Conservation (phyloP, 768 basidiomycete genomes). For the Amanita pseudoporphyria region DNA sequence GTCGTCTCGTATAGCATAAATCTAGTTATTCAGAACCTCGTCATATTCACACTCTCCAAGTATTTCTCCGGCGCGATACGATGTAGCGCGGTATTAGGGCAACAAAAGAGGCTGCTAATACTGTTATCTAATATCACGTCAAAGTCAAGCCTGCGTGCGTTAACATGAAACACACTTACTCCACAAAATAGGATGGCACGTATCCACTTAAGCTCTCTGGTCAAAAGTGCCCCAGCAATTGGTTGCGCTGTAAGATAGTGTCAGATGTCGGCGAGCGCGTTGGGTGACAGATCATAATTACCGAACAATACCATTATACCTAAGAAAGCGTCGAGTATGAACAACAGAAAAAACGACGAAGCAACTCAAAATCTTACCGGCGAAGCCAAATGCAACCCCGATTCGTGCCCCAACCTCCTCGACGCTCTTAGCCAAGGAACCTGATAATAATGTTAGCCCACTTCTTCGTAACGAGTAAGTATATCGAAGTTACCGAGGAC, state of each 20-base stretch:
- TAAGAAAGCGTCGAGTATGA: not conserved
- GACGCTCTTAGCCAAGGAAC: constrained; percentile 27
- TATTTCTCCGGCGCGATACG: not conserved
- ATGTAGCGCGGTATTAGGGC: not conserved
- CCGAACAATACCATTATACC: constrained; percentile 26
- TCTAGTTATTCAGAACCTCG: not conserved
- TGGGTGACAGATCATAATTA: constrained; percentile 9
- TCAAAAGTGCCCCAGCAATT: constrained; percentile 41
- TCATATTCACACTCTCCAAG: not conserved
- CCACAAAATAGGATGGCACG: constrained; percentile 10
- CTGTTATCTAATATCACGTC: not conserved
- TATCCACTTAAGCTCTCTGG: constrained; percentile 33
- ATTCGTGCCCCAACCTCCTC: constrained; percentile 40
- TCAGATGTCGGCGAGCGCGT: not conserved
- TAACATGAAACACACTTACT: not conserved
- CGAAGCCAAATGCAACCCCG: constrained; percentile 33
- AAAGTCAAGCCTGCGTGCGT: not conserved
- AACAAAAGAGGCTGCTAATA: not conserved
- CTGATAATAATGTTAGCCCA: constrained; percentile 8
- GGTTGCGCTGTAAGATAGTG: constrained; percentile 26
- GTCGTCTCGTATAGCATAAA: not conserved
- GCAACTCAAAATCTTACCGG: constrained; percentile 29
- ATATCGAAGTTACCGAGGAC: constrained; percentile 17
- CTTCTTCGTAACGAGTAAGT: not conserved
- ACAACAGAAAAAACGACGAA: not conserved